Evolutionary conservation across 2,329 filamentous ascomycete species (phyloP).

Genomic region (Aspergillus novofumigatus): DNA sequence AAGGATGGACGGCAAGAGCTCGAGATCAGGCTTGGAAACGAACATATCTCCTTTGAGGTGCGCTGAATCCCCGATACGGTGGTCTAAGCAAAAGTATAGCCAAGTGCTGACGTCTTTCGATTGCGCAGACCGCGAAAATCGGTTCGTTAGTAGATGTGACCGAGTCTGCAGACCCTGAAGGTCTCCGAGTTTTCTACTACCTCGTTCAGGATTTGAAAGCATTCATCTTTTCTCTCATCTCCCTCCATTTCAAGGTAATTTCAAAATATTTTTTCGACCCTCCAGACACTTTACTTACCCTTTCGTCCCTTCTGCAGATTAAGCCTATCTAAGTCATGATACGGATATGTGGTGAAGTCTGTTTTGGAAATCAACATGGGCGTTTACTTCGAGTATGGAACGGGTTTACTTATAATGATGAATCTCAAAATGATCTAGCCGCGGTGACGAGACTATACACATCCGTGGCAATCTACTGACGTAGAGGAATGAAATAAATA

Average conservation of each 20-base stretch:
- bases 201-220: conserved; percentile 96
- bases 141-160: conserved; percentile 95
- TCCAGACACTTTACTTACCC: neutral
- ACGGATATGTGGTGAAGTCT: neutral
- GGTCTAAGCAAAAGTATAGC: neutral
- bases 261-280: neutral
- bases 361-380: conserved; percentile 2
- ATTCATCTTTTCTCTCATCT: conserved; percentile 91
- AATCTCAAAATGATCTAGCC: neutral
- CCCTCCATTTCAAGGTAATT: conserved; percentile 86
- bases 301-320: conserved; percentile 37
- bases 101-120: neutral
- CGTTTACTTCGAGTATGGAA: conserved; percentile 6
- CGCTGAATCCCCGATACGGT: neutral
- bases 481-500: neutral
- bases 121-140: conserved; percentile 84
- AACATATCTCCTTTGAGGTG: conserved; percentile 98
- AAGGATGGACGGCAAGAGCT: conserved; percentile 96
- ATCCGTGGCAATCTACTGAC: neutral
- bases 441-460: conserved; percentile 6
- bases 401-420: neutral
- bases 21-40: conserved; percentile 87
- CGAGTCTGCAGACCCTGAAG: conserved; percentile 92
- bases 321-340: conserved; percentile 45
- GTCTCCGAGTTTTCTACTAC: conserved; percentile 96